phyloP scores from a whole-genome alignment of 257 asterid genomes.

The Ophiorrhiza pumila region DNA sequence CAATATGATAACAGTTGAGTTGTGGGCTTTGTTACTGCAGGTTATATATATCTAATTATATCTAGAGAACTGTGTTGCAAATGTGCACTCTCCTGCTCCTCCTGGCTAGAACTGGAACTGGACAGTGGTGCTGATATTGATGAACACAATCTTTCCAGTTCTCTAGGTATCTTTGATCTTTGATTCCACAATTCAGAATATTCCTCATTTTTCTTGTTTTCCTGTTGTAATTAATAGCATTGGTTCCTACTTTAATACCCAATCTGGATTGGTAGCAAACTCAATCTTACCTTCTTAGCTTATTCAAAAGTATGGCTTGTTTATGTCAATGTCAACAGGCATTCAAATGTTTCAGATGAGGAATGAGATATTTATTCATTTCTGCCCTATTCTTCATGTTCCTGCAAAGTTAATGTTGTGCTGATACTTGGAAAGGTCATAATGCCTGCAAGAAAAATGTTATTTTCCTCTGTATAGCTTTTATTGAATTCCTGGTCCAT shows the following conservation, averaged over 20 bases:
- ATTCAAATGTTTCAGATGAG: not conserved
- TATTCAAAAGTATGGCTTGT: not conserved
- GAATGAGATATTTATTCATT: not conserved
- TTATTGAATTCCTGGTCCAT: not conserved
- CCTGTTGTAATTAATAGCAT: not conserved
- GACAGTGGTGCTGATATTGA: not conserved
- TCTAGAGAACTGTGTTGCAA: too few species aligned
- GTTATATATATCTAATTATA: not conserved
- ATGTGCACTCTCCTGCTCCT: conserved; percentile 1
- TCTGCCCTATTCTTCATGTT: not conserved
- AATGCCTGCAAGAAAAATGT: not conserved
- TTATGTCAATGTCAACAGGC: not conserved
- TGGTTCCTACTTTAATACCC: not conserved
- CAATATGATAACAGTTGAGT: not conserved
- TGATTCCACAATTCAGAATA: not conserved
- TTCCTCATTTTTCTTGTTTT: not conserved
- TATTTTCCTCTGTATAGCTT: not conserved
- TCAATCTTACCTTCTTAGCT: not conserved
- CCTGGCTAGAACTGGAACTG: not conserved
- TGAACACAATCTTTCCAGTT: not conserved
- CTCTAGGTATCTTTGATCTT: not conserved
- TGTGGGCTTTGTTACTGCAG: not conserved
- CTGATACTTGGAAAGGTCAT: too few species aligned
- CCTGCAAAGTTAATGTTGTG: too few species aligned
- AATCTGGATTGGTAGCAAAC: not conserved